Conservation (phyloP, 768 basidiomycete genomes). For the Mycena alexandri region DNA sequence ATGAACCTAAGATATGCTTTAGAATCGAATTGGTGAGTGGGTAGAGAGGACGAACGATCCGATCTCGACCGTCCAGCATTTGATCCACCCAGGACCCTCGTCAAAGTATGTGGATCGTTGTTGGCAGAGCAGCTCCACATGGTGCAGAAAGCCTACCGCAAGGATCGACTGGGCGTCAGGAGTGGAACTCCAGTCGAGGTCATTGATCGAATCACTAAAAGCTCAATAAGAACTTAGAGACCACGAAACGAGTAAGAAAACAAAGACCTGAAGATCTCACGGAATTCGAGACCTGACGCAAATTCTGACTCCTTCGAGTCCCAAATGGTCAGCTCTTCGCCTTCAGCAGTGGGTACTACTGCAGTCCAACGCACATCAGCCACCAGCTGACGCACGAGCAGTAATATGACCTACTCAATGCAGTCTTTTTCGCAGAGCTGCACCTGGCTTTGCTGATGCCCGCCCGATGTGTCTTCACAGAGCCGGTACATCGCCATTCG, state of each 20-base stretch:
- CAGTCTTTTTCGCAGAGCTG: conserved; percentile 93
- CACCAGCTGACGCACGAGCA: not conserved
- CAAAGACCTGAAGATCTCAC: conserved; percentile 68
- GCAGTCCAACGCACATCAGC: conserved; percentile 25
- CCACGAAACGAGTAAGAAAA: not conserved
- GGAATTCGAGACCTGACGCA: conserved; percentile 88
- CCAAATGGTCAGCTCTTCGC: conserved; percentile 93
- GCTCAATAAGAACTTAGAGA: not conserved
- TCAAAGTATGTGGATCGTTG: conserved; percentile 94
- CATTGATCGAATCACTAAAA: conserved; percentile 72
- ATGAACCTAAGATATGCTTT: conserved; percentile 64
- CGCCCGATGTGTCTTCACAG: conserved; percentile 76
- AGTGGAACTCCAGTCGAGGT: conserved; percentile 95
- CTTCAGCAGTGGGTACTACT: conserved; percentile 74
- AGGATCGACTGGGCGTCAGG: conserved; percentile 91
- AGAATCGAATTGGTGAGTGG: not conserved
- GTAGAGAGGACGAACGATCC: conserved; percentile 62
- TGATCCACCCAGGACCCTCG: conserved; percentile 82
- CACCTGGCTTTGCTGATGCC: conserved; percentile 81
- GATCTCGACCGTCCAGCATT: conserved; percentile 78
- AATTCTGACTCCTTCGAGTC: conserved; percentile 96
- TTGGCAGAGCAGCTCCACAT: conserved; percentile 90
- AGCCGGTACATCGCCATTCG: conserved; percentile 78
- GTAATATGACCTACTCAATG: conserved; percentile 69
- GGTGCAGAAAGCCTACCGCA: conserved; percentile 86